Percentiles rank a stretch among this genome's conserved stretches.
Conservation (phyloP, 495 filamentous ascomycete species). For the Cudoniella acicularis region DNA sequence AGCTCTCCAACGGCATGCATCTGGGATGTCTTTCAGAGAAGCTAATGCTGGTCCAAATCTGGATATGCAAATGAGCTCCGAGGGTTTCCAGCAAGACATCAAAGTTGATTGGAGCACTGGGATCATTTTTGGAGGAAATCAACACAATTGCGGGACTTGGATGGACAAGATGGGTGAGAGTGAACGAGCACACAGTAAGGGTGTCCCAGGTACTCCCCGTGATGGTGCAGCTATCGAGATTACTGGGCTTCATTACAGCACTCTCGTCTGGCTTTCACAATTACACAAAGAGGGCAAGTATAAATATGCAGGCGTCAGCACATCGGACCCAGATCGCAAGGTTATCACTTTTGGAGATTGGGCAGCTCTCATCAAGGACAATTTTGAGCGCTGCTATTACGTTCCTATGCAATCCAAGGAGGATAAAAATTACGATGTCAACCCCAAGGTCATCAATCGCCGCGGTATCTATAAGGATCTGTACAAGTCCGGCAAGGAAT, state of each 20-base stretch:
- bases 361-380: conserved; percentile 75
- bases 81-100: conserved; percentile 88
- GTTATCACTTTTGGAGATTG: conserved; percentile 73
- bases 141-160: conserved; percentile 97
- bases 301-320: conserved; percentile 64
- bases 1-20: conserved; percentile 83
- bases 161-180: conserved; percentile 99
- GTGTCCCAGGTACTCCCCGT: conserved; percentile 90
- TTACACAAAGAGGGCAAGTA: conserved; percentile 66
- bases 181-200: conserved; percentile 83
- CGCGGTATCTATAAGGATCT: conserved; percentile 98
- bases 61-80: conserved; percentile 89
- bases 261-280: conserved; percentile 70
- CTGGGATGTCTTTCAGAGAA: conserved; percentile 85
- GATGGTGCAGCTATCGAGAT: conserved; percentile 96
- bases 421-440: conserved; percentile 74
- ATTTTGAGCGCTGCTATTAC: conserved; percentile 89
- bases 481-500: conserved; percentile 86
- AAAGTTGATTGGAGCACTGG: conserved; percentile 91
- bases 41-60: conserved; percentile 86
- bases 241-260: conserved; percentile 86
- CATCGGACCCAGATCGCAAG: conserved; percentile 31
- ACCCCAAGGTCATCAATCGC: conserved; percentile 73
- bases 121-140: conserved; percentile 89
- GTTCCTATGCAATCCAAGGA: conserved; percentile 65